phyloP scores from a whole-genome alignment of 768 basidiomycete genomes.

The Glaciozyma antarctica region DNA sequence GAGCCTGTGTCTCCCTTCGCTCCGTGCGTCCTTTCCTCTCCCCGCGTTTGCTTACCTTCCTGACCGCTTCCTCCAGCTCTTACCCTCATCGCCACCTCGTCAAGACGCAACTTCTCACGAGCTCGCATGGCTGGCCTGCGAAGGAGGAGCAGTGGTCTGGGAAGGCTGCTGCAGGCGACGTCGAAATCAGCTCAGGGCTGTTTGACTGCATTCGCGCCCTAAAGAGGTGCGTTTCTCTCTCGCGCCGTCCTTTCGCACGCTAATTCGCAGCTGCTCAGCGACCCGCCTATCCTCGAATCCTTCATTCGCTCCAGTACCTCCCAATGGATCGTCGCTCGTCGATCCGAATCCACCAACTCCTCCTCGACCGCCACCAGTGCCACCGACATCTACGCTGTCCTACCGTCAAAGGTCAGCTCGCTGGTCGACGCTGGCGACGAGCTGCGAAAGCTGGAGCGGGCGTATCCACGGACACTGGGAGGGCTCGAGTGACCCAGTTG shows the following conservation, averaged over 20 bases:
- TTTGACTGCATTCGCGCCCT: not conserved
- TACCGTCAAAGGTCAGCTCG: not conserved
- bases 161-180: not conserved
- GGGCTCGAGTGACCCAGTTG: too few species aligned
- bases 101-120: not conserved
- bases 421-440: constrained; percentile 19
- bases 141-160: not conserved
- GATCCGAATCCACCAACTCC: not conserved
- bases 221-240: not conserved
- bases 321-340: constrained; percentile 8
- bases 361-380: not conserved
- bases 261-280: not conserved
- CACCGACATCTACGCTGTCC: constrained; percentile 6
- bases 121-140: not conserved
- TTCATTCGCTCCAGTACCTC: constrained; percentile 5
- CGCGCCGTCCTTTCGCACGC: not conserved
- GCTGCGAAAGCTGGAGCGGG: constrained; percentile 1
- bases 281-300: constrained; percentile 7
- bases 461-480: not conserved
- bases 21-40: constrained; percentile 3
- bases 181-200: not conserved
- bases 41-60: not conserved
- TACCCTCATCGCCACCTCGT: constrained; percentile 12
- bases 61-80: not conserved
- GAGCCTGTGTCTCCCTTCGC: not conserved